Evolutionary conservation across 192 early-diverging fungal genomes (phyloP).

Genomic region (Physocladia obscura): DNA sequence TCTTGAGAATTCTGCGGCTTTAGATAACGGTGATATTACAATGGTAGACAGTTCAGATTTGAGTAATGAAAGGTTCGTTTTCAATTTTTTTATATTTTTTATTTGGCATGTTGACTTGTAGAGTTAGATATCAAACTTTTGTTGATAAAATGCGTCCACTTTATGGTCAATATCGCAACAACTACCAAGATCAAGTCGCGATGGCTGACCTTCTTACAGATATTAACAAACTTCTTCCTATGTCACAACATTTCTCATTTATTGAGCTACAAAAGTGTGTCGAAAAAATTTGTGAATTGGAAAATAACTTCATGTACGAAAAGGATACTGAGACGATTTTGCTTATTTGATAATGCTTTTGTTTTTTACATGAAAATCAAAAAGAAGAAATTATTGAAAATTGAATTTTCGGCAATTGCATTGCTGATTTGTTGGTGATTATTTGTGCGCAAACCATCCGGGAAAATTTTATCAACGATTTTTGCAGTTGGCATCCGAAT

Average conservation of each 20-base stretch:
- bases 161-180: slow-evolving; percentile 6
- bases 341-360: slow-evolving; percentile 37
- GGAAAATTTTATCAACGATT: too few species aligned
- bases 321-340: slow-evolving; percentile 43
- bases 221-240: slow-evolving; percentile 38
- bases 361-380: background rate
- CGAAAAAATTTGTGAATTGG: slow-evolving; percentile 34
- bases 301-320: slow-evolving; percentile 46
- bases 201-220: slow-evolving; percentile 37
- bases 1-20: background rate
- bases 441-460: background rate
- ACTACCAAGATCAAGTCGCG: slow-evolving; percentile 23
- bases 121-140: slow-evolving; percentile 17
- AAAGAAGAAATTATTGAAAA: too few species aligned
- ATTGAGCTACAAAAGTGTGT: slow-evolving; percentile 33
- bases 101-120: background rate
- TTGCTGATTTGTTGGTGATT: background rate
- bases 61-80: slow-evolving; percentile 2
- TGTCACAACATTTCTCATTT: slow-evolving; percentile 32
- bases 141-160: slow-evolving; percentile 9
- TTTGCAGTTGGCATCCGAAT: background rate
- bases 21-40: slow-evolving; percentile 1
- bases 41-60: background rate
- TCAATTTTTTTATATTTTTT: background rate
- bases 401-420: too few species aligned